phyloP scores from a whole-genome alignment of 371 early-diverging fungal genomes.

The Rhizopus arrhizus region DNA sequence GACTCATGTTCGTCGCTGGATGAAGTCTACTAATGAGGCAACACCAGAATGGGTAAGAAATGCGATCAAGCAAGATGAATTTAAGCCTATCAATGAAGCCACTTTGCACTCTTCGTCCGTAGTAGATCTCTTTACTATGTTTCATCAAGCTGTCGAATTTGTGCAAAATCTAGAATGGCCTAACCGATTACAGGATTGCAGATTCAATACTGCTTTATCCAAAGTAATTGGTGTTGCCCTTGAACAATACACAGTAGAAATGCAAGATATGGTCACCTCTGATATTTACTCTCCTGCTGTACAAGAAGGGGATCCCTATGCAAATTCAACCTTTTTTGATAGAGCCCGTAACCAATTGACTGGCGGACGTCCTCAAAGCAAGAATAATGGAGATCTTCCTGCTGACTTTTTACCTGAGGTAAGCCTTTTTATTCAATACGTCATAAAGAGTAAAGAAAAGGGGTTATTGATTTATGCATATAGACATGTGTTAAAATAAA shows the following conservation, averaged over 20 bases:
- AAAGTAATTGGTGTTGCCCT: slow-evolving; percentile 54
- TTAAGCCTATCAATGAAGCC: slow-evolving; percentile 57
- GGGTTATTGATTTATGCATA: background rate
- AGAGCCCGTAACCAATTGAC: slow-evolving; percentile 32
- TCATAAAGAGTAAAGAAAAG: background rate
- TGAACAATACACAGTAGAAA: slow-evolving; percentile 44
- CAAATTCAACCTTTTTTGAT: slow-evolving; percentile 29
- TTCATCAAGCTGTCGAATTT: slow-evolving; percentile 70
- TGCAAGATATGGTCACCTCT: slow-evolving; percentile 38
- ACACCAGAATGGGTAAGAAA: slow-evolving; percentile 60
- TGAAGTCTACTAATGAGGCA: slow-evolving; percentile 50
- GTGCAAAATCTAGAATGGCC: slow-evolving; percentile 75
- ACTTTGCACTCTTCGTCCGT: slow-evolving; percentile 77
- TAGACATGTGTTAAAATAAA: slow-evolving; percentile 68
- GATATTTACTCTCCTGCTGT: slow-evolving; percentile 30
- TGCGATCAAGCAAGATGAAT: slow-evolving; percentile 62
- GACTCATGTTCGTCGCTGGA: slow-evolving; percentile 58
- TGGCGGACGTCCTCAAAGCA: slow-evolving; percentile 28
- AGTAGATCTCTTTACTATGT: slow-evolving; percentile 71
- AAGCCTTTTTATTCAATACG: background rate
- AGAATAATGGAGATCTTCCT: slow-evolving; percentile 33
- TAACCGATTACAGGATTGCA: slow-evolving; percentile 62
- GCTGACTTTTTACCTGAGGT: background rate
- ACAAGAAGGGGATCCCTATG: slow-evolving; percentile 8
- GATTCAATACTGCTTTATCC: slow-evolving; percentile 67